Evolutionary conservation across 768 basidiomycete species (phyloP), one percentile per base, ranked within the genome.

Genomic region (Boletus bicolor): DNA sequence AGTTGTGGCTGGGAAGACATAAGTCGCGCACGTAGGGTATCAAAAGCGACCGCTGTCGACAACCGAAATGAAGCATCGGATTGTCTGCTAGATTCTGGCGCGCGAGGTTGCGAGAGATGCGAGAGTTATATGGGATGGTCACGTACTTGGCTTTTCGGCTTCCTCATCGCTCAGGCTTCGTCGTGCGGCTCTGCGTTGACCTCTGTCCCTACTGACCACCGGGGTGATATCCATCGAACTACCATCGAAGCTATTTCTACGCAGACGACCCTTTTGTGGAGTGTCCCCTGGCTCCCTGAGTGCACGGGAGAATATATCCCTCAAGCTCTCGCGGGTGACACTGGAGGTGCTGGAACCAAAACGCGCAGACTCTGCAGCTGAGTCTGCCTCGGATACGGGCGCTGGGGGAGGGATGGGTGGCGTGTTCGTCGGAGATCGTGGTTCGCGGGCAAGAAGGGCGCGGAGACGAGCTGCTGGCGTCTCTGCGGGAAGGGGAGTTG

Each of bases 121-220:
- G 38, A 53, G 42, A 30, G 51, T 51, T 51, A 56, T 44, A 64
- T 35, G 54, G 52, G 35, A 38, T 21, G 50, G 44, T 1, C 19
- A 62, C 84, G 64, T 69, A 88, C 86, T 76, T 52, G 76, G 63
- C 57, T 77, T 77, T 36, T 85, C 86, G 3, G 73, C 68, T 63
- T 88, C 87, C 63, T 89, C 86, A 60, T 89, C 87, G 62, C 85
- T 87, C 60, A 84, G 56, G 64, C 84, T 88, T 60, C 73, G 77
- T 37, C 82, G 76, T 56, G 84, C 81, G 10, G 75, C 77, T 68
- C 78, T 84, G 56, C 71, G 74, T 53, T 69, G 74, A 24, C 70
- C 68, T 55, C 75, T 70, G 53, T 78, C 76, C 63, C 75, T 72
- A 41, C 72, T 64, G 39, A 77, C 68, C 2, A 75, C 65, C 1